Percentiles rank a stretch among this genome's conserved stretches.
These are phyloP conservation scores for Tagetes patula DNA, from an alignment of 129 eudicot species.

Conservation along the genomic window DNA sequence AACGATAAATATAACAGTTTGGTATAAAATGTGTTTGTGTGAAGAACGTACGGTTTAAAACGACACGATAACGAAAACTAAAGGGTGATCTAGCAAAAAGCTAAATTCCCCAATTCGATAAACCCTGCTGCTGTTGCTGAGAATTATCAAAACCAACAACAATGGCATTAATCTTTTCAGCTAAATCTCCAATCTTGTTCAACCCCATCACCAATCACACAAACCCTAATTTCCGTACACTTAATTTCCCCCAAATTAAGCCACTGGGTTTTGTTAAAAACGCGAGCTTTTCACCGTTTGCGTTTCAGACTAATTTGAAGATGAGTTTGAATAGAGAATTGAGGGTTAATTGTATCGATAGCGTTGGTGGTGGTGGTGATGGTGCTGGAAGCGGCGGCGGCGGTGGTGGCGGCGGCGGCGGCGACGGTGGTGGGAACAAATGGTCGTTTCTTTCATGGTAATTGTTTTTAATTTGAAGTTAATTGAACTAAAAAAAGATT, in stretches of 20 bases:
- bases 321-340: constrained; percentile 23
- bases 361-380: constrained; percentile 39
- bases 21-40: too few relatives aligned
- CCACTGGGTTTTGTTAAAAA: constrained; percentile 15
- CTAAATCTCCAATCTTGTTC: constrained; percentile 34
- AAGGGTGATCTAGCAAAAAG: constrained; percentile 12
- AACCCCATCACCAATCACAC: constrained; percentile 19
- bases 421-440: constrained; percentile 42
- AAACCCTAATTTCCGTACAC: constrained; percentile 25
- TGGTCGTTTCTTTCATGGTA: constrained; percentile 69
- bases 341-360: constrained; percentile 12
- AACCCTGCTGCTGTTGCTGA: constrained; percentile 16
- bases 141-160: constrained; percentile 18
- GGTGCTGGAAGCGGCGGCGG: constrained; percentile 44
- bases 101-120: constrained; percentile 21
- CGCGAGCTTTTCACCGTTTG: constrained; percentile 29
- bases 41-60: too few relatives aligned
- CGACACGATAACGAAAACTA: neutral
- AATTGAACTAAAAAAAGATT: neutral
- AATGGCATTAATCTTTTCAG: constrained; percentile 35
- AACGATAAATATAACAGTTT: too few relatives aligned
- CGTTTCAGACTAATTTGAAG: constrained; percentile 7
- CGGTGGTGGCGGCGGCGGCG: constrained; percentile 32
- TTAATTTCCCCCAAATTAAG: constrained; percentile 19
- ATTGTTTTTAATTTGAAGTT: neutral